phyloP scores from a whole-genome alignment of 2,329 filamentous ascomycete species.

The Tolypocladium tundrense region DNA sequence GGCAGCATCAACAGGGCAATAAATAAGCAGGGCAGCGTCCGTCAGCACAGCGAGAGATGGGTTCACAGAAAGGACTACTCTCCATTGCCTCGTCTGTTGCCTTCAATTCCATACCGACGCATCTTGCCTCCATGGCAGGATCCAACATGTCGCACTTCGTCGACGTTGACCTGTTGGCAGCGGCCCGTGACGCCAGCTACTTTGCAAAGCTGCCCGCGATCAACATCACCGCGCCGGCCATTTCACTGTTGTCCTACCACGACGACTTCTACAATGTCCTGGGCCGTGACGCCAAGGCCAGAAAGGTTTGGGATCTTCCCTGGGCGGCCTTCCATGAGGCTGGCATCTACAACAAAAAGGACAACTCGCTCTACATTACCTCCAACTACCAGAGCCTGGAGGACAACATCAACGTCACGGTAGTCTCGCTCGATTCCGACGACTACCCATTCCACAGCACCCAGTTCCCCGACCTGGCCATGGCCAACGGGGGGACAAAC shows the following conservation, averaged over 20 bases:
- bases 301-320: constrained; percentile 17
- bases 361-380: constrained; percentile 7
- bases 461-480: constrained; percentile 9
- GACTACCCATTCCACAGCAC: constrained; percentile 9
- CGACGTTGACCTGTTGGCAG: constrained; percentile 1
- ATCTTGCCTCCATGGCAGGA: background rate
- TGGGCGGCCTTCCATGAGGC: constrained; percentile 47
- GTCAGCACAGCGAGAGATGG: background rate
- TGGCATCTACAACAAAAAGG: constrained; percentile 26
- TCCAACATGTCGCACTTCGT: background rate
- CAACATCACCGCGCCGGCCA: constrained; percentile 4
- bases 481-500: constrained; percentile 11
- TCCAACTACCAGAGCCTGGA: constrained; percentile 25
- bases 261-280: constrained; percentile 39
- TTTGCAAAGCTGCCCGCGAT: background rate
- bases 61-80: background rate
- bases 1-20: background rate
- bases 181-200: constrained; percentile 2
- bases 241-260: constrained; percentile 28
- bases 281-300: constrained; percentile 21
- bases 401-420: constrained; percentile 23
- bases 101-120: background rate
- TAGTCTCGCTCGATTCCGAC: constrained; percentile 8
- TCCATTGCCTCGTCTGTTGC: background rate
- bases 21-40: background rate